Base-by-base conservation (phyloP, 768 basidiomycete species). In the Lactifluus rugatus region DNA sequence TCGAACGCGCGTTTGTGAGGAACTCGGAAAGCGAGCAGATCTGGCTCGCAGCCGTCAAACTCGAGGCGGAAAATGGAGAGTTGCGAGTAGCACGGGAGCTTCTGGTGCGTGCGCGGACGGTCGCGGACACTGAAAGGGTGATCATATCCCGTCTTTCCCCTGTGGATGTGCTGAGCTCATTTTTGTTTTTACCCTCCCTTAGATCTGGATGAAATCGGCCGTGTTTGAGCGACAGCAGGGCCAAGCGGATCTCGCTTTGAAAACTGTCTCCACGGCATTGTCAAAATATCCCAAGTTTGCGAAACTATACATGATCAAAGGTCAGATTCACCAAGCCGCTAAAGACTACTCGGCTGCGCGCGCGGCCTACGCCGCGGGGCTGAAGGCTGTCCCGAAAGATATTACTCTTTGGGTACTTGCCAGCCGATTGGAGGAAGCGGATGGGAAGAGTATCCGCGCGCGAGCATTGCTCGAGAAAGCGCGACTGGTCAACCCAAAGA, bases 181-280 rank as follows among this genome's bases (percentile, higher is more conserved):
- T 5, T 21, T 21, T 62, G 19, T 52, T 64, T 47, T 49, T 17
- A 16, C 36, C 53, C 47, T 52, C 37, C 34, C 13, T 7, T 9
- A 95, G 93, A 97, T 99, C 52, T 99, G 95, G 96, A 93, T 98
- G 93, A 98, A 99, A 70, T 93, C 90, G 1, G 93, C 90, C 2
- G 90, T 91, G 1, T 93, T 99, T 65, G 93, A 97, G 67, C 81
- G 94, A 10, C 89, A 95, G 68, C 90, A 93, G 69, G 85, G 85
- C 2, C 81, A 85, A 61, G 75, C 83, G 5, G 77, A 81, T 16
- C 79, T 76, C 1, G 93, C 95, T 0, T 78, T 97, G 19, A 75
- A 83, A 60, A 92, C 87, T 0, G 77, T 93, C 11, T 73, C 81
- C 16, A 76, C 79, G 2, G 95, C 92, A 0, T 77, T 97, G 28